Conservation (phyloP, 2,329 filamentous ascomycete genomes). For the Claviceps capensis region DNA sequence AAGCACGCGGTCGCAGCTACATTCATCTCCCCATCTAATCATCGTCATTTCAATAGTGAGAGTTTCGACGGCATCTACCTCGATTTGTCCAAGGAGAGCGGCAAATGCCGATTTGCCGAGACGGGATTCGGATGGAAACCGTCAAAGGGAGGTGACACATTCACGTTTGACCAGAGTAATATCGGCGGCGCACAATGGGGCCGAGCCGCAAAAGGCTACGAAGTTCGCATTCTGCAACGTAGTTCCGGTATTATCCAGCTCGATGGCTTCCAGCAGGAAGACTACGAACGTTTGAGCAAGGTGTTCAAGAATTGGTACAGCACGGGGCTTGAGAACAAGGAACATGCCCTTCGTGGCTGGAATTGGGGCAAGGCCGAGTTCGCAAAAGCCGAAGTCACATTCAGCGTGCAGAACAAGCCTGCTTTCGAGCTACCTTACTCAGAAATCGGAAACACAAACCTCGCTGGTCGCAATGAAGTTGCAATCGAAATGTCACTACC, state of each 20-base stretch:
- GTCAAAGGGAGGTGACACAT: conserved; percentile 72
- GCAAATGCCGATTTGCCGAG: conserved; percentile 90
- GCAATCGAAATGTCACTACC: conserved; percentile 84
- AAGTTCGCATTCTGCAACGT: conserved; percentile 80
- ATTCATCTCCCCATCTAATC: neutral
- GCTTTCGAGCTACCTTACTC: conserved; percentile 96
- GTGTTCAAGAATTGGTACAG: conserved; percentile 98
- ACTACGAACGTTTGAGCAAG: conserved; percentile 80
- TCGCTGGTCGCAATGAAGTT: conserved; percentile 95
- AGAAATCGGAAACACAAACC: conserved; percentile 93
- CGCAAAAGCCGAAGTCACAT: conserved; percentile 83
- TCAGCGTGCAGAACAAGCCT: conserved; percentile 93
- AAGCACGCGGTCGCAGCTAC: neutral
- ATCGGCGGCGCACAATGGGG: conserved; percentile 89
- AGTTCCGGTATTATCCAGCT: conserved; percentile 80
- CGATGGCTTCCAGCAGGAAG: conserved; percentile 89
- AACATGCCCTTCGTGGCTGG: conserved; percentile 92
- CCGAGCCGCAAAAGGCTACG: conserved; percentile 78
- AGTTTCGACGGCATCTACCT: conserved; percentile 96
- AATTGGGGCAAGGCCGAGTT: conserved; percentile 99
- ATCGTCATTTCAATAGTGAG: conserved; percentile 39
- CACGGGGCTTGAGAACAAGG: conserved; percentile 78
- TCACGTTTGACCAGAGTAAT: conserved; percentile 79
- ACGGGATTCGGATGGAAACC: conserved; percentile 94
- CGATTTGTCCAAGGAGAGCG: conserved; percentile 82